Evolutionary conservation across 805 yeast species (phyloP).

Genomic region (Saccharomycopsis microspora): DNA sequence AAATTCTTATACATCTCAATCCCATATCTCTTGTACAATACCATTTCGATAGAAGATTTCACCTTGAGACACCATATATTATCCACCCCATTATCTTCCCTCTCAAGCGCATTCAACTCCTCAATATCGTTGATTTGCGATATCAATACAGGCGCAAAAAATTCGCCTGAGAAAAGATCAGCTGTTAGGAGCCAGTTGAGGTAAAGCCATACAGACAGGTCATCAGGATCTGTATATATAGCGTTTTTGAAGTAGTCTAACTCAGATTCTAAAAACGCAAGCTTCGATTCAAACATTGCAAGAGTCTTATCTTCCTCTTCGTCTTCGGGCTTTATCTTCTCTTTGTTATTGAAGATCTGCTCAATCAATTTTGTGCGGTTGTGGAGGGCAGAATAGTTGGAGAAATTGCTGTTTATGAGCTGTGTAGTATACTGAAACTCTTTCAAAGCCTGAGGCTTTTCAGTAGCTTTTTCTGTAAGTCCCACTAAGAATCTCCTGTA

Average conservation of each 20-base stretch:
- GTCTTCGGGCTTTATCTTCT: conserved; percentile 4
- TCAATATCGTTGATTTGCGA: conserved; percentile 28
- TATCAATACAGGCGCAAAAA: conserved; percentile 20
- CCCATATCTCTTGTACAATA: conserved; percentile 19
- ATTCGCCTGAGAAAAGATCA: conserved; percentile 25
- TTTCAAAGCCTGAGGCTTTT: conserved; percentile 23
- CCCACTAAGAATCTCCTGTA: conserved; percentile 67
- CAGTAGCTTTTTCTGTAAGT: conserved; percentile 21
- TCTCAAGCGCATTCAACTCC: conserved; percentile 64
- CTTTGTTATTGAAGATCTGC: conserved; percentile 27
- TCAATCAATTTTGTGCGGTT: conserved; percentile 66
- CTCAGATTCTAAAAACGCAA: conserved; percentile 40
- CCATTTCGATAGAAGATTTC: conserved; percentile 34
- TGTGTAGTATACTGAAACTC: conserved; percentile 73
- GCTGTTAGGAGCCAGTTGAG: conserved; percentile 63
- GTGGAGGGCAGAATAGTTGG: conserved; percentile 96
- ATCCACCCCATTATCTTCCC: conserved; percentile 49
- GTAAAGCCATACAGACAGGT: conserved; percentile 88
- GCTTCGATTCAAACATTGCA: conserved; percentile 21
- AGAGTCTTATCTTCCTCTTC: conserved; percentile 8
- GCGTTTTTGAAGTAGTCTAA: conserved; percentile 67
- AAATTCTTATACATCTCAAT: background rate
- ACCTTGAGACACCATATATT: conserved; percentile 71
- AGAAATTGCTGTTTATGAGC: conserved; percentile 72
- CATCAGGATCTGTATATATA: conserved; percentile 85